Conservation (phyloP, 352 stramenopile genomes). For the Phytophthora colocasiae region DNA sequence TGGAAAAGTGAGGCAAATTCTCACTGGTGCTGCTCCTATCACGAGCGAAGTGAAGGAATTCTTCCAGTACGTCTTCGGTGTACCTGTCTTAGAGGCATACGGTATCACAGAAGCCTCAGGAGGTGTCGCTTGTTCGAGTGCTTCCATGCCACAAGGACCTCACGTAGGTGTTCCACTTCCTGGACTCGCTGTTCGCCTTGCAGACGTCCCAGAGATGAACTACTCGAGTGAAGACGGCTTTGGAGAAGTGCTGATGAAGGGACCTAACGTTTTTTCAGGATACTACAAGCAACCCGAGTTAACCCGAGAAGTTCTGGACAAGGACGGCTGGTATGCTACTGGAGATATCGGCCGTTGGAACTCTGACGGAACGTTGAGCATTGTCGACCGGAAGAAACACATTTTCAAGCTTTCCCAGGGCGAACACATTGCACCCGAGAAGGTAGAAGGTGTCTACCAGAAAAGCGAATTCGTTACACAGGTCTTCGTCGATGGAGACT, state of each 20-base stretch:
- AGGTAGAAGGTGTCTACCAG: conserved; percentile 94
- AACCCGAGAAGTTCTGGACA: conserved; percentile 89
- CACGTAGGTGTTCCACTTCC: conserved; percentile 92
- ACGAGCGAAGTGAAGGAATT: conserved; percentile 94
- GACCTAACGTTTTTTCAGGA: conserved; percentile 83
- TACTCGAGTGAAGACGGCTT: conserved; percentile 72
- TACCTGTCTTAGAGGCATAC: conserved; percentile 94
- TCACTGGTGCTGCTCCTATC: conserved; percentile 94
- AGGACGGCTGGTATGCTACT: conserved; percentile 94
- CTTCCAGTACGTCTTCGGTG: conserved; percentile 93
- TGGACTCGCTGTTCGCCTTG: conserved; percentile 88
- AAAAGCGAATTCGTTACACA: conserved; percentile 92
- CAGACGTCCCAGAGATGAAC: conserved; percentile 96
- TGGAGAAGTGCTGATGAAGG: conserved; percentile 85
- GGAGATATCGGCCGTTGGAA: conserved; percentile 96
- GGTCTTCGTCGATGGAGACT: conserved; percentile 95
- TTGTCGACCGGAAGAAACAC: conserved; percentile 92
- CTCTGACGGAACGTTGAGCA: conserved; percentile 84
- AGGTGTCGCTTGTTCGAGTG: conserved; percentile 35
- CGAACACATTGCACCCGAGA: conserved; percentile 96
- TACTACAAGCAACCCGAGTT: conserved; percentile 95
- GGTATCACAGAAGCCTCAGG: conserved; percentile 91
- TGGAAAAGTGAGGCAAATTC: conserved; percentile 87
- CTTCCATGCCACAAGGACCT: conserved; percentile 50
- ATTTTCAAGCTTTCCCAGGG: conserved; percentile 94